phyloP scores from a whole-genome alignment of 768 basidiomycete genomes.

The Myochromella boudieri region DNA sequence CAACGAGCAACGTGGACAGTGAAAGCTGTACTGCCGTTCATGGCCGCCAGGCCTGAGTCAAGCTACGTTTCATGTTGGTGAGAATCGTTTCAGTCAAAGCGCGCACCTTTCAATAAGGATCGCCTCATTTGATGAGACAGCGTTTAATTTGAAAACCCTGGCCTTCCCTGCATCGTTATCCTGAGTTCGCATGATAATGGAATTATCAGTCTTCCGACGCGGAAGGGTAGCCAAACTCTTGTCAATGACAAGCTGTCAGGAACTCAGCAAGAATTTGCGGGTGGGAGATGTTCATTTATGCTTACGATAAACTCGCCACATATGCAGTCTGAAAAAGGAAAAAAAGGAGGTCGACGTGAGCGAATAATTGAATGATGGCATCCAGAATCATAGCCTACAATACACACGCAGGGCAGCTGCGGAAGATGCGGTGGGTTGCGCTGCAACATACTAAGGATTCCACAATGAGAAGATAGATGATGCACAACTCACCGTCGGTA shows the following conservation, averaged over 20 bases:
- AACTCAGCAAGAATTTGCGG: conserved; percentile 4
- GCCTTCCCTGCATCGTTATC: conserved; percentile 57
- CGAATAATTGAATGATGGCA: too few species aligned
- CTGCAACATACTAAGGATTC: conserved; percentile 34
- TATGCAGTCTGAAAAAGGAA: conserved; percentile 62
- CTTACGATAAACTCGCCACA: conserved; percentile 86
- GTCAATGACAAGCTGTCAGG: conserved; percentile 74
- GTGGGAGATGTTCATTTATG: conserved; percentile 11
- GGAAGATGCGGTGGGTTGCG: conserved; percentile 77
- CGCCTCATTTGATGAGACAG: conserved; percentile 61
- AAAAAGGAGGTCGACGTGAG: conserved; percentile 11
- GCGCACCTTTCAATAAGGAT: conserved; percentile 77
- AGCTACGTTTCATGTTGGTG: conserved; percentile 4
- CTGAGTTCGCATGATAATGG: conserved; percentile 77
- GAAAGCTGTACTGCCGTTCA: conserved; percentile 74
- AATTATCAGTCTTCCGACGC: conserved; percentile 72
- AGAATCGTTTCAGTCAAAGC: neutral
- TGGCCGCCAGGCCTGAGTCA: conserved; percentile 57
- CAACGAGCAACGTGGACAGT: conserved; percentile 66
- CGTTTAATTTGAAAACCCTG: conserved; percentile 86
- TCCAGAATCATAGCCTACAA: conserved; percentile 55
- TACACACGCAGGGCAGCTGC: conserved; percentile 78
- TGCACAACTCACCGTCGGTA: conserved; percentile 61
- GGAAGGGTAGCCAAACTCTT: conserved; percentile 69
- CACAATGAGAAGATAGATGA: neutral